Conservation (phyloP, 1,139 yeast species). For the Pichia sp. region DNA sequence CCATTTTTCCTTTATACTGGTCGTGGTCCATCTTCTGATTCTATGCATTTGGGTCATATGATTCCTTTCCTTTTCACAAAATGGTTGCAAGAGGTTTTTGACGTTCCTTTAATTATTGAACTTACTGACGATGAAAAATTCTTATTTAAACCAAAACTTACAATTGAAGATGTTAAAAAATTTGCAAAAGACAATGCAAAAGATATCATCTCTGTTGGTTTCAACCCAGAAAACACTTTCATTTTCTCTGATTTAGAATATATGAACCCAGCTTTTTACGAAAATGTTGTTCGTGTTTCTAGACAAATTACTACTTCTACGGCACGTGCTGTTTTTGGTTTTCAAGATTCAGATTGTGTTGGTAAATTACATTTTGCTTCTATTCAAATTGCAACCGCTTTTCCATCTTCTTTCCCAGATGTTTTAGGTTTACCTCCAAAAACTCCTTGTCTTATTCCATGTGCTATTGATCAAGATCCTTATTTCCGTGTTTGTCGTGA, state of each 20-base stretch:
- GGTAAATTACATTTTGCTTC: conserved; percentile 95
- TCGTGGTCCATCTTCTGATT: conserved; percentile 93
- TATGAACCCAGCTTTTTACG: conserved; percentile 93
- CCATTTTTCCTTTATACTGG: conserved; percentile 96
- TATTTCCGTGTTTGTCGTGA: conserved; percentile 97
- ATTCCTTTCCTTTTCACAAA: conserved; percentile 92
- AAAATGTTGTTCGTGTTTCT: conserved; percentile 88
- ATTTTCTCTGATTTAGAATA: conserved; percentile 87
- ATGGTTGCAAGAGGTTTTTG: conserved; percentile 98
- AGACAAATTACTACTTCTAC: conserved; percentile 95
- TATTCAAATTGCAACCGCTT: conserved; percentile 91
- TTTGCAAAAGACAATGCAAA: conserved; percentile 80
- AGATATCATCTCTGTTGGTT: conserved; percentile 93
- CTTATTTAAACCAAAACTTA: conserved; percentile 82
- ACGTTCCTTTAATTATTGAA: conserved; percentile 92
- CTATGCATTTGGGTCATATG: conserved; percentile 97
- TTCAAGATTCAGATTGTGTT: conserved; percentile 88
- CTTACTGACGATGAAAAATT: conserved; percentile 98
- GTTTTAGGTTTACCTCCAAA: conserved; percentile 76
- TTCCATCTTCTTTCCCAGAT: conserved; percentile 94
- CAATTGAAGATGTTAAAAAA: conserved; percentile 79
- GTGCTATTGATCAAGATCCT: conserved; percentile 99
- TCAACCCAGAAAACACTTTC: conserved; percentile 89
- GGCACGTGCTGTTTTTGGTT: conserved; percentile 97
- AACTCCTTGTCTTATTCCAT: conserved; percentile 95